These are phyloP conservation scores for Passalora sequoiae DNA, from an alignment of 2,329 filamentous ascomycete species.

Conservation along the genomic window DNA sequence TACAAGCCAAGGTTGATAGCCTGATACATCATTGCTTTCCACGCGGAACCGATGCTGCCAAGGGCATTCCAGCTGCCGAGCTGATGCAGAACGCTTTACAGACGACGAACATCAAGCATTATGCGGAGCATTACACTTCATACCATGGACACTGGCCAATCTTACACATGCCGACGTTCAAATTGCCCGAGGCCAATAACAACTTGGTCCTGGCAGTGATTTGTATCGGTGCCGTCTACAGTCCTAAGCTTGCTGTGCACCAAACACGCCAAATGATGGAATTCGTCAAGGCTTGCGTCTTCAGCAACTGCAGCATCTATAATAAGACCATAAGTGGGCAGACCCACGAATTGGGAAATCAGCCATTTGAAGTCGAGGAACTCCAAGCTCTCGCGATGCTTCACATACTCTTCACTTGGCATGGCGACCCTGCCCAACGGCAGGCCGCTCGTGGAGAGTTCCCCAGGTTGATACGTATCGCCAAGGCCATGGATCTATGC, in stretches of 20 bases:
- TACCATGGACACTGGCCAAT: conserved; percentile 70
- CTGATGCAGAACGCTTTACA: conserved; percentile 53
- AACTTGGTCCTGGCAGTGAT: conserved; percentile 65
- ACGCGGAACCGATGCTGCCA: conserved; percentile 52
- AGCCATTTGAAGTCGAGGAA: conserved; percentile 53
- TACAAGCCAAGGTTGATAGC: conserved; percentile 43
- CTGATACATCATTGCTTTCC: conserved; percentile 50
- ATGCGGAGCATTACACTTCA: conserved; percentile 65
- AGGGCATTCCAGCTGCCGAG: conserved; percentile 46
- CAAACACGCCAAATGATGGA: conserved; percentile 66
- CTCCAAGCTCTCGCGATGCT: conserved; percentile 62
- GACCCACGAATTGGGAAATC: conserved; percentile 37
- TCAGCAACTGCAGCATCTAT: conserved; percentile 52
- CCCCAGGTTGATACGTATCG: conserved; percentile 52
- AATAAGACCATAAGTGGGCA: conserved; percentile 39
- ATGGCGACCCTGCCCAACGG: conserved; percentile 62
- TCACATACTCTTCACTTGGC: conserved; percentile 61
- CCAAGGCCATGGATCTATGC: conserved; percentile 54
- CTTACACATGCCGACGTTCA: conserved; percentile 67
- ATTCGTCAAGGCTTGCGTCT: conserved; percentile 54
- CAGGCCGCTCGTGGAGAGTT: conserved; percentile 58
- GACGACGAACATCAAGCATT: conserved; percentile 63
- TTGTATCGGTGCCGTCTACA: conserved; percentile 70
- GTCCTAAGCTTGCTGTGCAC: conserved; percentile 54
- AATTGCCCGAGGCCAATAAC: conserved; percentile 60